Evolutionary conservation across 2,329 filamentous ascomycete genomes (phyloP).

Genomic region (Aspergillus tanneri): DNA sequence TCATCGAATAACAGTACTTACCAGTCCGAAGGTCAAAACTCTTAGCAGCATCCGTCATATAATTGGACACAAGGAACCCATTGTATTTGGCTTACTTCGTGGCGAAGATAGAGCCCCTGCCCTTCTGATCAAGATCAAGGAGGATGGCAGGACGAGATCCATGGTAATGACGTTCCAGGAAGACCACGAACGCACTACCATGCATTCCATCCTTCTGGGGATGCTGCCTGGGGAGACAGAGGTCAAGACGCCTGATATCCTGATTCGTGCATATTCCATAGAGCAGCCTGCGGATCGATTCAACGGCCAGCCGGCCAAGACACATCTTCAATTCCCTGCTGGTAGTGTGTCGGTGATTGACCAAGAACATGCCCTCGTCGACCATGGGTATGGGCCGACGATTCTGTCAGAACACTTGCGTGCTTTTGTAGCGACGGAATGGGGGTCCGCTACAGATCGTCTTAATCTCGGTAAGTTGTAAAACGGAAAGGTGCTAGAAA

Average conservation of each 20-base stretch:
- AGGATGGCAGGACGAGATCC: conserved; percentile 63
- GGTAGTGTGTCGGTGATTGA: conserved; percentile 63
- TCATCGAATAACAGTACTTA: conserved; percentile 74
- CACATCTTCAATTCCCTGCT: conserved; percentile 39
- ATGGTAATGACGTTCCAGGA: conserved; percentile 78
- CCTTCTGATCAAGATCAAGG: conserved; percentile 69
- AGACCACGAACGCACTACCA: conserved; percentile 65
- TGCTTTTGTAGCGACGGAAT: conserved; percentile 71
- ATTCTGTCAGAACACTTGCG: conserved; percentile 75
- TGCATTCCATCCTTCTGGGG: conserved; percentile 73
- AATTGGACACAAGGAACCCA: conserved; percentile 63
- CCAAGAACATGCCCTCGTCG: conserved; percentile 56
- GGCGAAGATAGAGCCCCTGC: conserved; percentile 69
- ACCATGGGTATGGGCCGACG: conserved; percentile 61
- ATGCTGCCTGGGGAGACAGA: conserved; percentile 68
- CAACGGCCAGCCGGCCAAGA: conserved; percentile 28
- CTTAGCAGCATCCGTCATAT: conserved; percentile 73
- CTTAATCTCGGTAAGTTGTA: conserved; percentile 67
- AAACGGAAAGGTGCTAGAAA: too few species aligned
- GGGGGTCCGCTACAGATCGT: conserved; percentile 77
- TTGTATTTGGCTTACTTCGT: conserved; percentile 75
- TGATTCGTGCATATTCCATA: conserved; percentile 65
- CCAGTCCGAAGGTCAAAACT: conserved; percentile 72
- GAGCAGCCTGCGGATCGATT: conserved; percentile 46
- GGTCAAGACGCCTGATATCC: conserved; percentile 67